phyloP scores from a whole-genome alignment of 2,329 filamentous ascomycete genomes.

The Sporothrix globosa region DNA sequence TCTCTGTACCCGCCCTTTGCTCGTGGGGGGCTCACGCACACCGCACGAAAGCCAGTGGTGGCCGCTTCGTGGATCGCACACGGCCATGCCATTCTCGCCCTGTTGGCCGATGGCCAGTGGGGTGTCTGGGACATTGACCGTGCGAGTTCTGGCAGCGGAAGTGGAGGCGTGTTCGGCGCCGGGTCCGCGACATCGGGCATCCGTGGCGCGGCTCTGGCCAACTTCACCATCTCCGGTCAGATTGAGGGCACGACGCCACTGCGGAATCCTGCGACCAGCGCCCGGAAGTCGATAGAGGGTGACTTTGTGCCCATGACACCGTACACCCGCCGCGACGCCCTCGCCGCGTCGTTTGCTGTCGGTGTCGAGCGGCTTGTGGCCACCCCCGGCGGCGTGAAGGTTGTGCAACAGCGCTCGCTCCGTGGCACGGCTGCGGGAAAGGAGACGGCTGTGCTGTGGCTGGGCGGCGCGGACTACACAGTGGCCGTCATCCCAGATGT shows the following conservation, averaged over 20 bases:
- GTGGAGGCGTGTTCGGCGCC: constrained; percentile 48
- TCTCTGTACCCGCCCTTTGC: constrained; percentile 63
- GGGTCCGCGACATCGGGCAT: constrained; percentile 53
- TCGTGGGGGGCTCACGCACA: constrained; percentile 50
- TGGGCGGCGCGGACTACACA: constrained; percentile 57
- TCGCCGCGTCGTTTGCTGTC: constrained; percentile 49
- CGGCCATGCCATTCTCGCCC: constrained; percentile 61
- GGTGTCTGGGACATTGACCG: constrained; percentile 69
- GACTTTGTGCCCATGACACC: constrained; percentile 69
- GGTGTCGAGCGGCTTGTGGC: constrained; percentile 56
- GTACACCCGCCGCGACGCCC: constrained; percentile 59
- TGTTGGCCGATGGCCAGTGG: constrained; percentile 68
- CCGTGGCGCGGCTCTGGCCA: constrained; percentile 60
- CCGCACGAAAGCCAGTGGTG: constrained; percentile 60
- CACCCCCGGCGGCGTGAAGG: constrained; percentile 57
- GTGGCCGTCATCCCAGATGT: constrained; percentile 61
- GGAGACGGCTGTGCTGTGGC: constrained; percentile 61
- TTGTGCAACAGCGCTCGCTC: constrained; percentile 50
- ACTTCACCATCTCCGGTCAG: constrained; percentile 62
- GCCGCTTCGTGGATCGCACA: constrained; percentile 65
- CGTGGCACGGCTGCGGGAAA: constrained; percentile 52
- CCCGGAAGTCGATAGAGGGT: constrained; percentile 46
- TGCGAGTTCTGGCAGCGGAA: constrained; percentile 45
- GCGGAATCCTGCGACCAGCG: constrained; percentile 47
- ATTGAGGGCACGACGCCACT: constrained; percentile 63